phyloP scores from a whole-genome alignment of 257 asterid species.

The Misopates orontium region DNA sequence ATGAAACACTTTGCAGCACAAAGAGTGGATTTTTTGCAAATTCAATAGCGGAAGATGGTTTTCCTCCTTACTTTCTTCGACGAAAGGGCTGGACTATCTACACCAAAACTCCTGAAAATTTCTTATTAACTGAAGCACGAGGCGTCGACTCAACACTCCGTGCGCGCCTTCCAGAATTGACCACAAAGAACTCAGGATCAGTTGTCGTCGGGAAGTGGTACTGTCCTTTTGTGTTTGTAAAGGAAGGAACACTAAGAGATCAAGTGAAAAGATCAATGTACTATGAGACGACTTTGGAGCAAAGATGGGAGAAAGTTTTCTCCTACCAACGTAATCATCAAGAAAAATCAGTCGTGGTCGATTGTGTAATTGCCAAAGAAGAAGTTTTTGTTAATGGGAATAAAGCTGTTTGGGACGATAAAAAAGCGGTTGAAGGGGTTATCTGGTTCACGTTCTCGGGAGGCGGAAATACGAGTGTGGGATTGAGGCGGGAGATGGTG shows the following conservation, averaged over 20 bases:
- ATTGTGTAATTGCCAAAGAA: conserved; percentile 38
- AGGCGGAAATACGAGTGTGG: conserved; percentile 33
- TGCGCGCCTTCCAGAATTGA: conserved; percentile 35
- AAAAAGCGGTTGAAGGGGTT: conserved; percentile 32
- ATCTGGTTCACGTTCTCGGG: conserved; percentile 40
- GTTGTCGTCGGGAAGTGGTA: conserved; percentile 62
- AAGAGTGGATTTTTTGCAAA: conserved; percentile 29
- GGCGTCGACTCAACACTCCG: conserved; percentile 49
- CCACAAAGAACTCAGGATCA: background rate
- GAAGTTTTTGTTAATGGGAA: conserved; percentile 31
- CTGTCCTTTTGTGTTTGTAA: conserved; percentile 60
- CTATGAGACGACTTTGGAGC: conserved; percentile 64
- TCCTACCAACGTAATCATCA: conserved; percentile 24
- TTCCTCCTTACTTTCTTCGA: conserved; percentile 43
- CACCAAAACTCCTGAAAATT: conserved; percentile 30
- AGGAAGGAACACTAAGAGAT: conserved; percentile 45
- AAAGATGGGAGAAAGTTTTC: conserved; percentile 60
- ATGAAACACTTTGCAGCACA: background rate
- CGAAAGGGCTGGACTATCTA: conserved; percentile 41
- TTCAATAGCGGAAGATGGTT: conserved; percentile 42
- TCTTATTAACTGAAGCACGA: conserved; percentile 31
- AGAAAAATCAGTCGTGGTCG: conserved; percentile 34
- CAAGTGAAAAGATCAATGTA: conserved; percentile 50
- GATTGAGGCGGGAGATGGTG: conserved; percentile 53
- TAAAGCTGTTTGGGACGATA: conserved; percentile 37